Conservation (phyloP, 2,329 filamentous ascomycete species). For the Ophiostoma quercus region DNA sequence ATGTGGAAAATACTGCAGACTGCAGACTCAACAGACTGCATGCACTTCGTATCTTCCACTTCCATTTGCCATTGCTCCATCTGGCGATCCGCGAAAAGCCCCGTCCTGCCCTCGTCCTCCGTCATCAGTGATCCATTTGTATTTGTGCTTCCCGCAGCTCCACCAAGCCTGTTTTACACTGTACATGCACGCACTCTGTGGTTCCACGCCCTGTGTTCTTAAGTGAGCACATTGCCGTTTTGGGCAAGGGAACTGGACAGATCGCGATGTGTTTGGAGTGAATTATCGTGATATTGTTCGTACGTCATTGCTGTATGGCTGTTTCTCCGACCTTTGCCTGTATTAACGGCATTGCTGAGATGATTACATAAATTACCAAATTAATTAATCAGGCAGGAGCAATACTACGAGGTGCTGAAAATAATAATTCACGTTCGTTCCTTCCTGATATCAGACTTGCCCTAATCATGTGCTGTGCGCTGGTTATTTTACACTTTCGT, state of each 20-base stretch:
- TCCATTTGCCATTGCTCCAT: background rate
- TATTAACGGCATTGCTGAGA: background rate
- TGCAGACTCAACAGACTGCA: background rate
- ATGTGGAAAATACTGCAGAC: constrained; percentile 3
- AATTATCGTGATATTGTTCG: background rate
- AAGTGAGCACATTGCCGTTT: background rate
- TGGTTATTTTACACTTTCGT: constrained; percentile 3
- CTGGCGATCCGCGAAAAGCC: background rate
- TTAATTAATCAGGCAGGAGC: background rate
- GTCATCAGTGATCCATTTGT: constrained; percentile 10
- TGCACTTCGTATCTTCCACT: background rate
- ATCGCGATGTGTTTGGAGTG: background rate
- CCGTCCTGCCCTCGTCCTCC: background rate
- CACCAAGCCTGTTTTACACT: constrained; percentile 8
- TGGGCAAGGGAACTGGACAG: background rate
- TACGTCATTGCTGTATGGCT: background rate
- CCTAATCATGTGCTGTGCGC: constrained; percentile 4
- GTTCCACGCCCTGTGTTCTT: background rate
- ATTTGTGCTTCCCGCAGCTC: constrained; percentile 4
- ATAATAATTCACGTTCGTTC: background rate
- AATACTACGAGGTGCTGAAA: background rate
- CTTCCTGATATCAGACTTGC: background rate
- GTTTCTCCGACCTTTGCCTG: background rate
- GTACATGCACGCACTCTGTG: background rate
- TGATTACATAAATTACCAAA: background rate